These are phyloP conservation scores for Malus hybrid DNA, from an alignment of 331 rosid genomes.

Conservation along the genomic window DNA sequence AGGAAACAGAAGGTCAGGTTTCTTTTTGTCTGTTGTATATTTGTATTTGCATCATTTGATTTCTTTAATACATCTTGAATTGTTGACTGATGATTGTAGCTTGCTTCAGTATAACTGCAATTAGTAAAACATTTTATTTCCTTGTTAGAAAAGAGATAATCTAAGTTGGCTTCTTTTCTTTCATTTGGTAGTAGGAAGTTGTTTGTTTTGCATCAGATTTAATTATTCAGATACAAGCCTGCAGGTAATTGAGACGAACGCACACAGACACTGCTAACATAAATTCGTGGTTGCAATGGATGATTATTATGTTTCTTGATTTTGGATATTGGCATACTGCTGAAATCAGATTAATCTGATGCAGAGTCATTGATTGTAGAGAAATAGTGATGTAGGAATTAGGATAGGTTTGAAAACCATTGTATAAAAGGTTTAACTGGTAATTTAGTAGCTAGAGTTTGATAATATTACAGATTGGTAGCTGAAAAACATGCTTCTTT, in stretches of 20 bases:
- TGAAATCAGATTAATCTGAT: neutral
- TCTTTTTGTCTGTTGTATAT: constrained; percentile 7
- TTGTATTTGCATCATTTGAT: neutral
- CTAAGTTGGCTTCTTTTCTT: neutral
- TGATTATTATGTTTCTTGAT: neutral
- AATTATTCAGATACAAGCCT: neutral
- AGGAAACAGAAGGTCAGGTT: constrained; percentile 68
- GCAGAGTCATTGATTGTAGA: neutral
- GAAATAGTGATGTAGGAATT: neutral
- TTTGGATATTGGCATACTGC: neutral
- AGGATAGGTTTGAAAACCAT: neutral
- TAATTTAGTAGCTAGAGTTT: neutral
- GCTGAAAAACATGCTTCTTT: neutral
- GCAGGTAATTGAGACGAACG: neutral
- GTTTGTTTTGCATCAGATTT: neutral
- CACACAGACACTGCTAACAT: neutral
- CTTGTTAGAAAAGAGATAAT: neutral
- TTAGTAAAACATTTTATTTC: neutral
- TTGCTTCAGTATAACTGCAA: neutral
- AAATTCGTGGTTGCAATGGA: neutral
- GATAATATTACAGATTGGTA: neutral
- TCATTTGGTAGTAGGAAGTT: neutral
- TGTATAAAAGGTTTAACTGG: neutral
- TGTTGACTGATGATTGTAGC: neutral
- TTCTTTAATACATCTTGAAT: constrained; percentile 1